These are phyloP conservation scores for Orbilia oligospora DNA, from an alignment of 2,329 filamentous ascomycete species.

Conservation along the genomic window DNA sequence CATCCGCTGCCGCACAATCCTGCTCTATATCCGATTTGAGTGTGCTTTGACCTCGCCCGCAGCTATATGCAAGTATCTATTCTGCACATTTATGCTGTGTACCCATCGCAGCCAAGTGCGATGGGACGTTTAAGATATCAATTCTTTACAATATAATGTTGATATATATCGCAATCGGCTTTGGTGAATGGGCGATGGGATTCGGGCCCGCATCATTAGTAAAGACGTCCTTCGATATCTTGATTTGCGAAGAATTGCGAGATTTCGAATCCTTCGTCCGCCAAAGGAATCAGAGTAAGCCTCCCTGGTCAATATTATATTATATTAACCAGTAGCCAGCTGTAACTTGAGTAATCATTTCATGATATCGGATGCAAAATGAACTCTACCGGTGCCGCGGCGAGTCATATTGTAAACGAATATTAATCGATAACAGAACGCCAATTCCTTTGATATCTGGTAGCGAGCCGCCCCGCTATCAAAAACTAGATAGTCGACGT, in stretches of 20 bases:
- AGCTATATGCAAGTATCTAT: constrained; percentile 20
- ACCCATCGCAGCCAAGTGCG: not conserved
- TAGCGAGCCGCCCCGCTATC: constrained; percentile 34
- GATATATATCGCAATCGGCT: constrained; percentile 5
- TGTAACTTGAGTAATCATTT: constrained; percentile 19
- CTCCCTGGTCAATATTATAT: no score
- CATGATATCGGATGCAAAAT: constrained; percentile 19
- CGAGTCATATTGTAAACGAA: not conserved
- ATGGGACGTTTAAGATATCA: not conserved
- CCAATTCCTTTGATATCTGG: constrained; percentile 21
- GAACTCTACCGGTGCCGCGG: not conserved
- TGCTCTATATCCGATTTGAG: not conserved
- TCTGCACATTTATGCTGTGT: constrained; percentile 10
- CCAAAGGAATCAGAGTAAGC: not conserved
- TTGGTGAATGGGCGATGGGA: not conserved
- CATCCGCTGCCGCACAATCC: not conserved
- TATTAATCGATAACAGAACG: not conserved
- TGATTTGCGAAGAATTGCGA: constrained; percentile 10
- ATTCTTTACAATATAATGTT: not conserved
- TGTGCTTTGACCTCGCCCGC: constrained; percentile 46
- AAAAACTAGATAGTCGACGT: constrained; percentile 9
- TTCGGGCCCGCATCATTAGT: not conserved
- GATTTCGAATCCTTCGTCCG: not conserved
- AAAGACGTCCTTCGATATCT: not conserved
- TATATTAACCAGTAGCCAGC: not conserved